Evolutionary conservation across 2,329 filamentous ascomycete genomes (phyloP).

Genomic region (Phaeosphaeriaceae sp.): DNA sequence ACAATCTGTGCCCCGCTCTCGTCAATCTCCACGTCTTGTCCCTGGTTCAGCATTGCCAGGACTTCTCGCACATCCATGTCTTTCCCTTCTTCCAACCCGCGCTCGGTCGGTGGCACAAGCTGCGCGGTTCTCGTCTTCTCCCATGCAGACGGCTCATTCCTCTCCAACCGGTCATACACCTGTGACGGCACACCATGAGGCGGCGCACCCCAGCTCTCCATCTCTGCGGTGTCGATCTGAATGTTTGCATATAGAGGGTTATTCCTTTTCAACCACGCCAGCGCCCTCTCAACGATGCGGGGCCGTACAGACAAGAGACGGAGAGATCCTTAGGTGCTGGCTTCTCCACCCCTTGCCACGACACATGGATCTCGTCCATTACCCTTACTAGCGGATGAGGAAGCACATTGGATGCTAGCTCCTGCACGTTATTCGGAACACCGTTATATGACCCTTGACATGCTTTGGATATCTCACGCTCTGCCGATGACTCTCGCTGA

Average conservation of each 20-base stretch:
- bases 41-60: no score
- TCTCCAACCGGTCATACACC: neutral
- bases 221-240: neutral
- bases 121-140: neutral
- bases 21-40: no score
- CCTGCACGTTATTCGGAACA: conserved; percentile 5
- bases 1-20: no score
- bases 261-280: conserved; percentile 1
- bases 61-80: no score
- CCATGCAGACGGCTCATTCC: neutral
- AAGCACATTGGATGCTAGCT: conserved; percentile 1
- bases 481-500: neutral
- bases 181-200: conserved; percentile 1
- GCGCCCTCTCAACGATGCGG: neutral
- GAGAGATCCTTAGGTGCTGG: conserved; percentile 3
- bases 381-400: conserved; percentile 4
- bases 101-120: no score
- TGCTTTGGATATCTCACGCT: conserved; percentile 6
- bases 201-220: neutral
- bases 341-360: conserved; percentile 1
- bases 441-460: conserved; percentile 6
- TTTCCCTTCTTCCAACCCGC: no score
- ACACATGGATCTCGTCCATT: conserved; percentile 3
- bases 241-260: neutral
- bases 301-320: neutral